A percentile compares a stretch with the other conserved stretches of the same genome.
phyloP scores from a whole-genome alignment of 2,329 filamentous ascomycete genomes.

The Fusarium sp. region DNA sequence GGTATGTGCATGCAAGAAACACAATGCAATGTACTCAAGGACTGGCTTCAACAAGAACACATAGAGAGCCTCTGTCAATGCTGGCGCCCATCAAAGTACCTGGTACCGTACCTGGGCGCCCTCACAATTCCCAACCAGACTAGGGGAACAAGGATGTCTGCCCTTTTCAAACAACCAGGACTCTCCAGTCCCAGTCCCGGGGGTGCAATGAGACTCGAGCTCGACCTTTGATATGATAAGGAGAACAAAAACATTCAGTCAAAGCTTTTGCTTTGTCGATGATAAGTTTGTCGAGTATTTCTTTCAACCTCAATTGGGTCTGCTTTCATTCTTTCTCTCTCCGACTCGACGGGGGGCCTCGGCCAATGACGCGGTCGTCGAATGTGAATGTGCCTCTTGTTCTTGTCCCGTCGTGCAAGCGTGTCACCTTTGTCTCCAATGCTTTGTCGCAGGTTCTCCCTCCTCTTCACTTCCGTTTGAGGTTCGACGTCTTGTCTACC shows the following conservation, averaged over 20 bases:
- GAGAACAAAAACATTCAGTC: neutral
- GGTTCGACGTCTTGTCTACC: conserved; percentile 14
- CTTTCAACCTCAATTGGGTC: neutral
- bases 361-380: conserved; percentile 20
- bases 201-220: neutral
- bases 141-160: conserved; percentile 36
- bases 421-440: conserved; percentile 36
- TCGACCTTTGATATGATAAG: conserved; percentile 14
- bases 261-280: neutral
- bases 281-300: neutral
- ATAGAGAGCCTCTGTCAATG: conserved; percentile 24
- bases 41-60: conserved; percentile 15
- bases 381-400: conserved; percentile 16
- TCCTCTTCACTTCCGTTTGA: conserved; percentile 15
- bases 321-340: conserved; percentile 6
- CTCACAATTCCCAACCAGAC: conserved; percentile 26
- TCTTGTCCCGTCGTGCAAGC: conserved; percentile 26
- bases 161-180: conserved; percentile 33
- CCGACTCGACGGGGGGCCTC: conserved; percentile 19
- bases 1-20: conserved; percentile 2
- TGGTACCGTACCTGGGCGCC: conserved; percentile 27
- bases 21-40: neutral
- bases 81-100: conserved; percentile 27
- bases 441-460: conserved; percentile 19
- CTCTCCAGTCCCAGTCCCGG: neutral